Conservation (phyloP, 169 alveolate species). For the Toxoplasma gondii region DNA sequence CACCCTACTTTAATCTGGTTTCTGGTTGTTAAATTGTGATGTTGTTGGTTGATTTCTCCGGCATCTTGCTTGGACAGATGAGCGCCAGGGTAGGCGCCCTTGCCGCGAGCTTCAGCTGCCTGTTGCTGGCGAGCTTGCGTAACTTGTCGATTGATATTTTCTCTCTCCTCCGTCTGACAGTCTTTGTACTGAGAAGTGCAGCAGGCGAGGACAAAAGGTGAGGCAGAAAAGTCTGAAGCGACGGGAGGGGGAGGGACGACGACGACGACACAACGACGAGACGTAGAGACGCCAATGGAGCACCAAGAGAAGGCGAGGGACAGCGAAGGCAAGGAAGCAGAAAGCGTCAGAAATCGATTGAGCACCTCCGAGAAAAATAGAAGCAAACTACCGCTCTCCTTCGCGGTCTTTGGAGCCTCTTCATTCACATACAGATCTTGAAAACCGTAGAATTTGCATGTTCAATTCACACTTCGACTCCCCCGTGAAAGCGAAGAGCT, state of each 20-base stretch:
- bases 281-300: too few species aligned
- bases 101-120: background rate
- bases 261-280: background rate
- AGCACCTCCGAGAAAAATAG: too few species aligned
- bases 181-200: constrained; percentile 10
- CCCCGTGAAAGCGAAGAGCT: too few species aligned
- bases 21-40: constrained; percentile 52
- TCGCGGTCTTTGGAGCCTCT: too few species aligned
- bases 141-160: background rate
- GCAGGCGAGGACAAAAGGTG: background rate
- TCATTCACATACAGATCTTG: too few species aligned
- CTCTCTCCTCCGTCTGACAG: constrained; percentile 24
- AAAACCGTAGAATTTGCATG: too few species aligned
- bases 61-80: constrained; percentile 64
- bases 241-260: background rate
- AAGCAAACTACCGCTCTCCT: background rate
- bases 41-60: constrained; percentile 64
- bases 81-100: background rate
- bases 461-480: too few species aligned
- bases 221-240: background rate
- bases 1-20: constrained; percentile 49
- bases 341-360: too few species aligned
- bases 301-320: too few species aligned
- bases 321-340: too few species aligned
- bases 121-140: constrained; percentile 27